Conservation (phyloP, 768 basidiomycete genomes). For the Hericium coralloides region DNA sequence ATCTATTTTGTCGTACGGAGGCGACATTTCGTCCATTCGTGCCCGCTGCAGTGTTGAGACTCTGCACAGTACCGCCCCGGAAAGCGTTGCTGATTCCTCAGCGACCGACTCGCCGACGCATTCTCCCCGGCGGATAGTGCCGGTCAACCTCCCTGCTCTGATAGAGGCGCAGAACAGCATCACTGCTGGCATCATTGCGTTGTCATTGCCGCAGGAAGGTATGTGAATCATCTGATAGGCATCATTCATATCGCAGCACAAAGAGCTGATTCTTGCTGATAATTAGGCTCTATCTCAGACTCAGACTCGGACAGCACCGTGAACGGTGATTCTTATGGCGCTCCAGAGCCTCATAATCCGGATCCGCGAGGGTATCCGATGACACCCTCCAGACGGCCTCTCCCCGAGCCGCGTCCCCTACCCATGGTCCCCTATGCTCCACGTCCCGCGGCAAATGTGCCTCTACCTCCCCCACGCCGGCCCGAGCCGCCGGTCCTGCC, state of each 20-base stretch:
- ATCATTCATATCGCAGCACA: background rate
- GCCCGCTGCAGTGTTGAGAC: constrained; percentile 12
- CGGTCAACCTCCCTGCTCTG: constrained; percentile 10
- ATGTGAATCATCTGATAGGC: background rate
- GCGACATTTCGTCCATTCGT: constrained; percentile 10
- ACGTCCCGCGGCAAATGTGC: background rate
- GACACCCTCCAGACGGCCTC: background rate
- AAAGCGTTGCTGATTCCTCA: background rate
- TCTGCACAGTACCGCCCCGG: constrained; percentile 6
- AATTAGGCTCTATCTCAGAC: constrained; percentile 12
- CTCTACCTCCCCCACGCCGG: background rate
- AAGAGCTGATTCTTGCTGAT: background rate
- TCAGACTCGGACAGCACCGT: constrained; percentile 15
- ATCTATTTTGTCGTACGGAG: constrained; percentile 10
- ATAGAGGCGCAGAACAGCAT: constrained; percentile 11
- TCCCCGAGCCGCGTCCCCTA: background rate
- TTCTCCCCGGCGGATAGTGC: constrained; percentile 8
- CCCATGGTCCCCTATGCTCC: background rate
- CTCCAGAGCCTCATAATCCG: background rate
- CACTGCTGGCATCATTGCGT: constrained; percentile 7
- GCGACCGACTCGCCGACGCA: constrained; percentile 5
- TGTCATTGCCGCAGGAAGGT: constrained; percentile 11
- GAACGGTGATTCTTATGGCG: constrained; percentile 10
- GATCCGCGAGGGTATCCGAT: background rate
- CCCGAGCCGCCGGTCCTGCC: background rate